Evolutionary conservation across 2,329 filamentous ascomycete species (phyloP), one percentile per base, ranked within the genome.

Genomic region (Aspergillus cejpii): DNA sequence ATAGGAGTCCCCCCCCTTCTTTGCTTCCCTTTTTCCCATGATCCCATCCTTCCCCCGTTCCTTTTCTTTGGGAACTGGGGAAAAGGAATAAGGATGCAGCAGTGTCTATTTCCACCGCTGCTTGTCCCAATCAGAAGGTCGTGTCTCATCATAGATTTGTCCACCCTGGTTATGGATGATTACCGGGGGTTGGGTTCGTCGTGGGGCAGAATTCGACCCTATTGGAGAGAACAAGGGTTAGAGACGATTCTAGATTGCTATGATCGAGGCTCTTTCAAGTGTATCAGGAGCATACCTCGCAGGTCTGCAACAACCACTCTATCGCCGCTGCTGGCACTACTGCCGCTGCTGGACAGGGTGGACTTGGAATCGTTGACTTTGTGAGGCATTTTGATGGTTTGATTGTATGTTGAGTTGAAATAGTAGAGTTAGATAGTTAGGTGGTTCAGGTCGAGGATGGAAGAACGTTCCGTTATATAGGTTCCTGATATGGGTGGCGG

Each of bases 71-170:
- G 31, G 11, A 19, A 19, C 15, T 34, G 11, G 31, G 31, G 31
- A 34, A 34, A 24, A 24, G 31, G 31, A 34, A 34, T 5, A 24
- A 34, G 36, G 33, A 31, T 20, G 37, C 12, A 37, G 29, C 15
- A 37, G 37, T 24, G 36, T 50, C 51, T 63, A 65, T 50, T 65
- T 65, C 63, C 63, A 65, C 47, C 63, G 62, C 51, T 65, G 63
- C 51, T 64, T 64, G 50, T 65, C 63, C 63, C 63, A 65, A 49
- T 64, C 63, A 3, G 61, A 63, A 1, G 63, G 62, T 47, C 63
- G 53, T 17, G 63, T 65, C 45, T 65, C 61, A 45, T 65, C 63
- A 49, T 62, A 65, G 44, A 58, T 63, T 43, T 60, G 63, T 37
- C 63, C 63, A 40, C 62, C 62, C 50, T 61, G 58, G 50, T 65